Percentiles rank a stretch among this genome's conserved stretches.
phyloP scores from a whole-genome alignment of 768 basidiomycete species.

The Leccinum disarticulatum region DNA sequence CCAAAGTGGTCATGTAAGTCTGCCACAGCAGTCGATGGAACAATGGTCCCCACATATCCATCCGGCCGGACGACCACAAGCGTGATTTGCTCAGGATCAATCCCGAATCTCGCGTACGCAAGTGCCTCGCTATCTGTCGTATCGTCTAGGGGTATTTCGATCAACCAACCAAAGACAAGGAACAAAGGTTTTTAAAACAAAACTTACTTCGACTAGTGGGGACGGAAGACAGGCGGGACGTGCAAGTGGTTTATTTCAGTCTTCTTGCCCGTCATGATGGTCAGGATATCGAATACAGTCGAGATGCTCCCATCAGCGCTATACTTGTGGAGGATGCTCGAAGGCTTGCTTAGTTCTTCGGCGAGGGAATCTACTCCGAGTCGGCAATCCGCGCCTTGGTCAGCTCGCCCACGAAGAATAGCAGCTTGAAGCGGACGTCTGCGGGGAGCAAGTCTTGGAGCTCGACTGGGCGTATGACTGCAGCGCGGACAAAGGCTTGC shows the following conservation, averaged over 20 bases:
- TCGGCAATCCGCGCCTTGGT: constrained; percentile 20
- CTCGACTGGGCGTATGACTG: constrained; percentile 37
- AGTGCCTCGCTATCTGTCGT: constrained; percentile 27
- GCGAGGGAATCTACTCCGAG: constrained; percentile 25
- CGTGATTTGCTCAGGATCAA: constrained; percentile 29
- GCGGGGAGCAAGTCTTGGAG: constrained; percentile 42
- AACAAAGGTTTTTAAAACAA: neutral
- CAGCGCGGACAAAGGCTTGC: constrained; percentile 35
- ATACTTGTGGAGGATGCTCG: constrained; percentile 32
- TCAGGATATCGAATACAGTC: constrained; percentile 33
- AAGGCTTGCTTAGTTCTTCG: constrained; percentile 24
- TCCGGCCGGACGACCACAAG: constrained; percentile 42
- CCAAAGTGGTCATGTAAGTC: constrained; percentile 51
- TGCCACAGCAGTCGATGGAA: constrained; percentile 21
- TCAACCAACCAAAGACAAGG: neutral
- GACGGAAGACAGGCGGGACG: constrained; percentile 35
- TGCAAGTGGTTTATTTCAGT: constrained; percentile 34
- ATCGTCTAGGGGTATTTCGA: constrained; percentile 29
- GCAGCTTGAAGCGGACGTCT: constrained; percentile 39
- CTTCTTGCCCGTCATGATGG: constrained; percentile 32
- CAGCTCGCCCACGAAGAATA: constrained; percentile 35
- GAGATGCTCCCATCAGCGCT: constrained; percentile 17
- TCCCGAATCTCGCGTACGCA: constrained; percentile 36
- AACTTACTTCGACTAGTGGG: constrained; percentile 46
- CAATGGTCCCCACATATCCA: constrained; percentile 40